These are phyloP conservation scores for Xerocomus minutiporus DNA, from an alignment of 1,284 basidiomycete genomes.

Conservation along the genomic window DNA sequence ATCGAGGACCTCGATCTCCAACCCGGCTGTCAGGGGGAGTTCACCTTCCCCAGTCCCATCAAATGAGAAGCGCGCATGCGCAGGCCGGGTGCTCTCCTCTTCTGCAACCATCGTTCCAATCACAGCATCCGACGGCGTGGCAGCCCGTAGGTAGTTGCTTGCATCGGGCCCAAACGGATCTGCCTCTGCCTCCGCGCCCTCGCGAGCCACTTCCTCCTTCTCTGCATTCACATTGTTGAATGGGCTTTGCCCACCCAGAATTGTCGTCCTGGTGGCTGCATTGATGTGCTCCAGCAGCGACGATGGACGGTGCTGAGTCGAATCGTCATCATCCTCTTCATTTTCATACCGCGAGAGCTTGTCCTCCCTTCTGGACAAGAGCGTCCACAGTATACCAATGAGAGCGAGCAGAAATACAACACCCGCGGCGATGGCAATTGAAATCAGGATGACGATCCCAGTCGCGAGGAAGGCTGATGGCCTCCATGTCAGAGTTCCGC, in stretches of 20 bases:
- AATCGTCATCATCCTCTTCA: constrained; percentile 73
- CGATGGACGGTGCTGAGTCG: constrained; percentile 68
- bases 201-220: constrained; percentile 49
- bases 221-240: constrained; percentile 46
- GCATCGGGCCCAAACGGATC: constrained; percentile 65
- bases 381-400: constrained; percentile 84
- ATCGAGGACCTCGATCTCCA: constrained; percentile 71
- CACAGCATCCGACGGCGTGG: constrained; percentile 72
- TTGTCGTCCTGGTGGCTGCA: constrained; percentile 76
- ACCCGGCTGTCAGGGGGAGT: constrained; percentile 62
- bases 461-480: constrained; percentile 76
- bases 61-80: constrained; percentile 76
- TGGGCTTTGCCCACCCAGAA: constrained; percentile 54
- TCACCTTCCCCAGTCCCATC: constrained; percentile 75
- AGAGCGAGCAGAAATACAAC: constrained; percentile 90
- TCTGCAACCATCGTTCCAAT: constrained; percentile 53
- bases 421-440: constrained; percentile 93
- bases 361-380: constrained; percentile 76
- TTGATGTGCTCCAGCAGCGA: constrained; percentile 84
- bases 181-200: constrained; percentile 25
- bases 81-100: constrained; percentile 66
- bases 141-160: constrained; percentile 69
- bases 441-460: constrained; percentile 93
- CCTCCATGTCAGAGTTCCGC: constrained; percentile 15
- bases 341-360: constrained; percentile 56